Conservation (phyloP, 257 asterid species). For the Nicotiana obtusifolia region DNA sequence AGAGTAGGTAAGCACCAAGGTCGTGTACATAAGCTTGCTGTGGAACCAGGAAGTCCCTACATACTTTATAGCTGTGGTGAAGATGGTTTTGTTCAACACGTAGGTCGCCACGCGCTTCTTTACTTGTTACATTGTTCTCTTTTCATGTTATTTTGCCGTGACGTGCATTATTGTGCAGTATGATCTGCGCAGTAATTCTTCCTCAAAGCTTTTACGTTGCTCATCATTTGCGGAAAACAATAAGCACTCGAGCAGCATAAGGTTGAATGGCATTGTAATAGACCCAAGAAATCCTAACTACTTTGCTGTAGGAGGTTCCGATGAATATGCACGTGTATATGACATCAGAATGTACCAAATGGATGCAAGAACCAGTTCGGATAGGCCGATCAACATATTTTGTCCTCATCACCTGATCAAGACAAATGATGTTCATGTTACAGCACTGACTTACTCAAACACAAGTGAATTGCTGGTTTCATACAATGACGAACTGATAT, state of each 20-base stretch:
- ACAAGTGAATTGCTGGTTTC: slow-evolving; percentile 70
- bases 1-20: slow-evolving; percentile 63
- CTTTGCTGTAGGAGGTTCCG: slow-evolving; percentile 70
- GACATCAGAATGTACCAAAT: slow-evolving; percentile 55
- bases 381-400: slow-evolving; percentile 42
- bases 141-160: not conserved
- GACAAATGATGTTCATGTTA: slow-evolving; percentile 45
- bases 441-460: slow-evolving; percentile 65
- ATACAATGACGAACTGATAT: slow-evolving; percentile 64
- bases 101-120: slow-evolving; percentile 25
- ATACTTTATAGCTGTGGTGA: slow-evolving; percentile 79
- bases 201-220: slow-evolving; percentile 64
- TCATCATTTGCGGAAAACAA: slow-evolving; percentile 30
- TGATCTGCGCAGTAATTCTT: slow-evolving; percentile 62
- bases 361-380: slow-evolving; percentile 34
- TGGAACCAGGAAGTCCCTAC: slow-evolving; percentile 75
- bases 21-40: slow-evolving; percentile 79
- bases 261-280: slow-evolving; percentile 55
- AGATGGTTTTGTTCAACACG: slow-evolving; percentile 75
- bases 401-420: slow-evolving; percentile 49
- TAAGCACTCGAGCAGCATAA: slow-evolving; percentile 29
- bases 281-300: slow-evolving; percentile 79
- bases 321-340: slow-evolving; percentile 63
- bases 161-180: slow-evolving; percentile 47
- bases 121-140: not conserved